Evolutionary conservation across 768 basidiomycete species (phyloP), one percentile per base, ranked within the genome.

Genomic region (Agaricus subrufescens): DNA sequence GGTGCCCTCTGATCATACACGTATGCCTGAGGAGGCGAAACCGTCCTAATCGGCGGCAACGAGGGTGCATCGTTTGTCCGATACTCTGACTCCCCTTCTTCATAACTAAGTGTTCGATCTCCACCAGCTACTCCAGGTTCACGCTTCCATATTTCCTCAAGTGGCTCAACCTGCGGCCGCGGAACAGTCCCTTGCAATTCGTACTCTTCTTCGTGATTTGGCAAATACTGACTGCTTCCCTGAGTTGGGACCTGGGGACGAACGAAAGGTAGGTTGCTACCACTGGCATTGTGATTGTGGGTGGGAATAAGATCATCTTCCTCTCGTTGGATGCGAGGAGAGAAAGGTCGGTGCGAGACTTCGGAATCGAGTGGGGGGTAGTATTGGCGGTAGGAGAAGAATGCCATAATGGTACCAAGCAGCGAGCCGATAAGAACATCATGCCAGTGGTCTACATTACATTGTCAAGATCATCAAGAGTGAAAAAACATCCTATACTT

Each of bases 371-470:
- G 78, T n/a, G 81, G 73, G 19, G 88, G 89, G 63, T 87, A 94
- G 69, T 93, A 92, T 65, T 91, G 91, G 43, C 89, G 83, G 69
- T 95, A 95, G 14, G 81, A 68, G 62, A 93, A 87, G 71, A 81
- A 88, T 15, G 91, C 75, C 55, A 90, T 72, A 45, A 78, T 65
- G 15, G 89, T 73, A 11, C 95, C 96, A 7, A 98, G 74, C 29
- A 87, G 52, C 2, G 85, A 80, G 4, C 95, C 94, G 2, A 89
- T 83, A 8, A 92, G 65, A 43, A 97, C 89, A 61, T 99, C 96
- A 4, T 92, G 85, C 89, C 91, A 94, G 68, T 96, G 93, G 69
- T 96, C 43, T 58, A 57, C 19, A 15, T 23, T 23, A 26, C 14
- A 14, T 15, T 48, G 39, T 42, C 39, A 64, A 50, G 25, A 14